Conservation (phyloP, 306 rosid genomes). For the Sophora flavescens region DNA sequence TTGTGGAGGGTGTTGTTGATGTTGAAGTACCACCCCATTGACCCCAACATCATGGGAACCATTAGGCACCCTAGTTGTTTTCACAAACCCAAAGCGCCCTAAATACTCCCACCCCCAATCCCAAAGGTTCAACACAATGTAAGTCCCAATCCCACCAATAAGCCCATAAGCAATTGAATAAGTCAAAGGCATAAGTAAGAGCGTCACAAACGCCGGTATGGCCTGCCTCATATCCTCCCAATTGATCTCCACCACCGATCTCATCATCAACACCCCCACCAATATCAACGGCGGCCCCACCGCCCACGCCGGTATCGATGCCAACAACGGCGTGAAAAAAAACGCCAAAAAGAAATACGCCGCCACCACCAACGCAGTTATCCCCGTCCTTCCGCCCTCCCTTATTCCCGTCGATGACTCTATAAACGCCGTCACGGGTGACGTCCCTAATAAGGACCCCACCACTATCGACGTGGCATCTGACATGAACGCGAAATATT, state of each 20-base stretch:
- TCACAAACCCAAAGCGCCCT: slow-evolving; percentile 47
- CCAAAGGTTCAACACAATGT: slow-evolving; percentile 68
- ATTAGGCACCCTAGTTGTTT: not conserved
- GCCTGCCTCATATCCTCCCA: slow-evolving; percentile 97
- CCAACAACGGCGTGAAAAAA: slow-evolving; percentile 91
- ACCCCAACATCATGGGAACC: slow-evolving; percentile 34
- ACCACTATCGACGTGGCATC: slow-evolving; percentile 94
- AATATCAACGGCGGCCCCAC: slow-evolving; percentile 97
- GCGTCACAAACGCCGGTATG: slow-evolving; percentile 89
- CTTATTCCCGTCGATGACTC: slow-evolving; percentile 95
- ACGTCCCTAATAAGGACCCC: slow-evolving; percentile 85
- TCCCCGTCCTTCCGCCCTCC: slow-evolving; percentile 94
- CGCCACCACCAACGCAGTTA: slow-evolving; percentile 83
- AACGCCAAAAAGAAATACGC: slow-evolving; percentile 75
- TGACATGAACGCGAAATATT: slow-evolving; percentile 94
- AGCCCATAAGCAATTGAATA: slow-evolving; percentile 90
- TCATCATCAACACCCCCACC: slow-evolving; percentile 98
- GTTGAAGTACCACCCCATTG: slow-evolving; percentile 49
- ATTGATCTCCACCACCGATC: slow-evolving; percentile 83
- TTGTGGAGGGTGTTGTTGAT: slow-evolving; percentile 37
- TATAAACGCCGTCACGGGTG: slow-evolving; percentile 87
- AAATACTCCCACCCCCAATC: slow-evolving; percentile 66
- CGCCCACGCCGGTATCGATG: slow-evolving; percentile 99
- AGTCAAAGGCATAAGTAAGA: slow-evolving; percentile 86
- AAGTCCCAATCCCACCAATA: slow-evolving; percentile 93